Percentiles rank a stretch among this genome's conserved stretches.
phyloP scores from a whole-genome alignment of 2,329 filamentous ascomycete genomes.

The Venturia effusa region DNA sequence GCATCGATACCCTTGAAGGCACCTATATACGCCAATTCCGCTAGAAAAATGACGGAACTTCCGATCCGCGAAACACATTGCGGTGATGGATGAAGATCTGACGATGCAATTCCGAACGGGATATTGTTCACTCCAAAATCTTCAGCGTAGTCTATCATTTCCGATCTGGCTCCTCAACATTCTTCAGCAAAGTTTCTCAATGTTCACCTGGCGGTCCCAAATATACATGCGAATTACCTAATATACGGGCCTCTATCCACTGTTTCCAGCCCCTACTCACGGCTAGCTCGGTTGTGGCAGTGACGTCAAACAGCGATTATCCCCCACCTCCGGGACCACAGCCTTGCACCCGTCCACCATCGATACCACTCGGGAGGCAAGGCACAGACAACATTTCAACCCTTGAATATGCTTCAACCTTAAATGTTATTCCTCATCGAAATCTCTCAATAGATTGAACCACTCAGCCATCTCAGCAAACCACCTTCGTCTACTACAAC shows the following conservation, averaged over 20 bases:
- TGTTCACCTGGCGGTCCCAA: too few species aligned
- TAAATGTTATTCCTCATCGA: too few species aligned
- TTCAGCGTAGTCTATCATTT: background rate
- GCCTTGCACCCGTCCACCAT: background rate
- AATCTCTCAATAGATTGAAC: too few species aligned
- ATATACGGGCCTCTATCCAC: too few species aligned
- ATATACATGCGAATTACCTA: too few species aligned
- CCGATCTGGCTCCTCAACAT: background rate
- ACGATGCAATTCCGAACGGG: constrained; percentile 8
- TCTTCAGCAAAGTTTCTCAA: too few species aligned
- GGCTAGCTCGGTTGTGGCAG: background rate
- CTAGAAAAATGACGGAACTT: constrained; percentile 43
- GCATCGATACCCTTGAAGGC: constrained; percentile 19
- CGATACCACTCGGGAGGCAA: background rate
- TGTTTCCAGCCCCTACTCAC: background rate
- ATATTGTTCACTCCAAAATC: constrained; percentile 6
- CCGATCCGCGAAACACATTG: constrained; percentile 41
- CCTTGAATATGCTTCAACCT: too few species aligned
- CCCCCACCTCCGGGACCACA: background rate
- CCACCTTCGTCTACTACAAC: too few species aligned
- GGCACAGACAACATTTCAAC: too few species aligned
- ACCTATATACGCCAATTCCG: constrained; percentile 24
- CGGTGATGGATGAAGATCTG: constrained; percentile 16
- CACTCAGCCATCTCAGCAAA: background rate
- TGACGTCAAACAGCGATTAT: background rate